Percentiles rank a stretch among this genome's conserved stretches.
These are phyloP conservation scores for Macrophomina phaseolina DNA, from an alignment of 2,329 filamentous ascomycete genomes.

Conservation along the genomic window DNA sequence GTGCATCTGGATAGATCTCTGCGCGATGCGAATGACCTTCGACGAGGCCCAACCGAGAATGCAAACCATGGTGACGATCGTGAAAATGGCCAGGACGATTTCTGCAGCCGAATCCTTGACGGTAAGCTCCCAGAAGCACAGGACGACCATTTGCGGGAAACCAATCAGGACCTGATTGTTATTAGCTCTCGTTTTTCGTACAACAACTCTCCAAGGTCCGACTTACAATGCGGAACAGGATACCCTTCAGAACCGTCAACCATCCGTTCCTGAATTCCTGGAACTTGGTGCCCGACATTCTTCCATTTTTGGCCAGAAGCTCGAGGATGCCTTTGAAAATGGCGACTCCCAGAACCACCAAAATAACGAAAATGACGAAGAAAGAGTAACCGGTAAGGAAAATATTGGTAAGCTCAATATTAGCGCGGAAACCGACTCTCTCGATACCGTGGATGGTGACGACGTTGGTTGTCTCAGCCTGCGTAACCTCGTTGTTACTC, in stretches of 20 bases:
- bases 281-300: conserved; percentile 86
- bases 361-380: conserved; percentile 81
- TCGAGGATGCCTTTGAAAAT: conserved; percentile 85
- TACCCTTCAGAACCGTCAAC: conserved; percentile 90
- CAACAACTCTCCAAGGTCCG: background rate
- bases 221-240: conserved; percentile 77
- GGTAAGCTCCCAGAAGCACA: conserved; percentile 94
- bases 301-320: conserved; percentile 72
- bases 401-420: conserved; percentile 88
- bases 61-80: conserved; percentile 78
- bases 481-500: conserved; percentile 31
- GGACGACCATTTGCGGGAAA: conserved; percentile 86
- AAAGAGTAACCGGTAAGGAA: conserved; percentile 92
- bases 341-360: conserved; percentile 74
- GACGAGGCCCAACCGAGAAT: conserved; percentile 84
- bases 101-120: conserved; percentile 83
- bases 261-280: conserved; percentile 93
- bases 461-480: conserved; percentile 41
- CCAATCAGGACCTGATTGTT: conserved; percentile 69
- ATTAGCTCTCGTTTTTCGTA: conserved; percentile 39
- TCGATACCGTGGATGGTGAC: conserved; percentile 79
- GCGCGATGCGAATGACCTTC: conserved; percentile 89
- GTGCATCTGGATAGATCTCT: conserved; percentile 87
- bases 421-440: conserved; percentile 83
- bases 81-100: conserved; percentile 85